Conservation (phyloP, 2,329 filamentous ascomycete genomes). For the Rhinocladiella similis region DNA sequence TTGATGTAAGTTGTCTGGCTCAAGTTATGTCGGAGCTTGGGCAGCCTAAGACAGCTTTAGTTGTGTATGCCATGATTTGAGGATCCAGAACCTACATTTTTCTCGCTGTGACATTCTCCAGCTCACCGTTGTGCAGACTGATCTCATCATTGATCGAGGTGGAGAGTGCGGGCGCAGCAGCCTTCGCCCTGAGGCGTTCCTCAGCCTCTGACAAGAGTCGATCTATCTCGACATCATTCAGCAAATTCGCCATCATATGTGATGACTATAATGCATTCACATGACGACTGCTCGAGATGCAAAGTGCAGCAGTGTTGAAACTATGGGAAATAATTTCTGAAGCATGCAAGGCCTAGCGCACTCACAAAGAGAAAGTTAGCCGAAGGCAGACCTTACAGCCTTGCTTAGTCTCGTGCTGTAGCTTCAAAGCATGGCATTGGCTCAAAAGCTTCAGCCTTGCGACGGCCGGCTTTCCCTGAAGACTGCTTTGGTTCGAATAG, state of each 20-base stretch:
- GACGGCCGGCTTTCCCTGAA: too few relatives aligned
- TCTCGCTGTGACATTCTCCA: conserved; percentile 5
- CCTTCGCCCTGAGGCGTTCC: conserved; percentile 48
- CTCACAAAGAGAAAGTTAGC: not conserved
- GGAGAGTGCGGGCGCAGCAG: conserved; percentile 21
- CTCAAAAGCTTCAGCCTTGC: too few relatives aligned
- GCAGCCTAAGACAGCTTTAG: conserved; percentile 17
- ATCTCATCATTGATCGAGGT: conserved; percentile 23
- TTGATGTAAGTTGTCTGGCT: conserved; percentile 30
- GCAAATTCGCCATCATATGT: too few relatives aligned
- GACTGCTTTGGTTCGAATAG: too few relatives aligned
- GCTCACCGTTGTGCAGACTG: conserved; percentile 12
- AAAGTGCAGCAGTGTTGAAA: too few relatives aligned
- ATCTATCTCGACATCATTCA: conserved; percentile 50
- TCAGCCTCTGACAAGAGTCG: conserved; percentile 65
- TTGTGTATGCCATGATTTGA: conserved; percentile 23
- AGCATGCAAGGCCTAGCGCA: not conserved
- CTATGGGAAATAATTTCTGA: too few relatives aligned
- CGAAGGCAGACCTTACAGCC: not conserved
- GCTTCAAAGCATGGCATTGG: too few relatives aligned
- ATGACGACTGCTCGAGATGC: not conserved
- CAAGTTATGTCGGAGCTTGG: conserved; percentile 25
- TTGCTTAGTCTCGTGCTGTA: too few relatives aligned
- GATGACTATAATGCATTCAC: not conserved
- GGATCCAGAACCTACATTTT: conserved; percentile 22